Percentiles rank a stretch among this genome's conserved stretches.
phyloP scores from a whole-genome alignment of 768 basidiomycete genomes.

The Hemileccinum impolitum region DNA sequence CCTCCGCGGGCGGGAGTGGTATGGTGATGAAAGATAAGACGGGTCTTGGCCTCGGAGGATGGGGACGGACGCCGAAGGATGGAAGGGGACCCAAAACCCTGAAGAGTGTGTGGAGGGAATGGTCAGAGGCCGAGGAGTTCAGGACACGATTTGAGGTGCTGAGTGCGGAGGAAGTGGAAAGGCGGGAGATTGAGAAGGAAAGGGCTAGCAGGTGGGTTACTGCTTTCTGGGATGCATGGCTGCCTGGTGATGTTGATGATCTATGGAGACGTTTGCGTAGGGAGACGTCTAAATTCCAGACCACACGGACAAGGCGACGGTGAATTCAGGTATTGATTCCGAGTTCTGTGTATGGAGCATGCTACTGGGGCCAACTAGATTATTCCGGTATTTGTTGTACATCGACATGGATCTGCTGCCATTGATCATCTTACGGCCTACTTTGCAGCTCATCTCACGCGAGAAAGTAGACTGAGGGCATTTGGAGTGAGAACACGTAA shows the following conservation, averaged over 20 bases:
- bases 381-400: slow-evolving; percentile 25
- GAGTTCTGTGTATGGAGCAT: slow-evolving; percentile 4
- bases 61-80: slow-evolving; percentile 74
- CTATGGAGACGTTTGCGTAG: slow-evolving; percentile 54
- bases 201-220: slow-evolving; percentile 61
- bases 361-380: slow-evolving; percentile 12
- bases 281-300: slow-evolving; percentile 68
- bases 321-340: slow-evolving; percentile 16
- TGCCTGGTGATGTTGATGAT: slow-evolving; percentile 4
- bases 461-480: not conserved
- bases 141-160: slow-evolving; percentile 84
- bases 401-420: slow-evolving; percentile 5
- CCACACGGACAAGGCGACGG: slow-evolving; percentile 38
- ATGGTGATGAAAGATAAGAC: slow-evolving; percentile 77
- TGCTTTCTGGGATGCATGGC: not conserved
- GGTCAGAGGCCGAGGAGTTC: slow-evolving; percentile 90
- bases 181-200: slow-evolving; percentile 84
- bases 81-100: slow-evolving; percentile 79
- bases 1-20: slow-evolving; percentile 33
- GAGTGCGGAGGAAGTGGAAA: slow-evolving; percentile 87
- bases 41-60: slow-evolving; percentile 70
- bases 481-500: slow-evolving; percentile 11
- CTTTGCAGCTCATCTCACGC: slow-evolving; percentile 4
- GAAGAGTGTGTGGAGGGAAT: slow-evolving; percentile 92
- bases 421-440: slow-evolving; percentile 7